Conservation (phyloP, 495 filamentous ascomycete genomes). For the Viridothelium virens region DNA sequence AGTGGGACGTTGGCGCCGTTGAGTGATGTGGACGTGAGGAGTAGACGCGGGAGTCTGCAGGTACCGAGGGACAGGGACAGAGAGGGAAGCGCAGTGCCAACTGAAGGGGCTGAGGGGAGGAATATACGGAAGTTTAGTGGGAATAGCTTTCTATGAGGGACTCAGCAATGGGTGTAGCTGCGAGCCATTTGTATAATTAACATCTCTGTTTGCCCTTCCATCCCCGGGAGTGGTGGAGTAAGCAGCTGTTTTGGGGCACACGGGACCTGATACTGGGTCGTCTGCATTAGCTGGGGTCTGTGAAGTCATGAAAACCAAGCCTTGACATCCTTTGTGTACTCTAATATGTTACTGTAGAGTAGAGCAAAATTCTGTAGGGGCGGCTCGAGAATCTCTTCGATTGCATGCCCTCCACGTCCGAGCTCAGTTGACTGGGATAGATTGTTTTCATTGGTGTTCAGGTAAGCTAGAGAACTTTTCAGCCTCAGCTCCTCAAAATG, state of each 20-base stretch:
- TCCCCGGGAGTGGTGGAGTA: background rate
- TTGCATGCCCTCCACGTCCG: too few species aligned
- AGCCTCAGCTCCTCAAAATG: too few species aligned
- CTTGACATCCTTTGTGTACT: too few species aligned
- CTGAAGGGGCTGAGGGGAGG: constrained; percentile 8
- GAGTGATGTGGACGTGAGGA: constrained; percentile 34
- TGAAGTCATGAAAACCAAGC: background rate
- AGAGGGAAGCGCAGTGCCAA: constrained; percentile 15
- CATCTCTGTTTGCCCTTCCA: background rate
- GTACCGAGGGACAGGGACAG: constrained; percentile 27
- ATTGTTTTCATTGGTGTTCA: too few species aligned
- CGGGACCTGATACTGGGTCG: background rate
- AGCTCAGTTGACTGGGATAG: too few species aligned
- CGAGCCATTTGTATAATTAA: constrained; percentile 27
- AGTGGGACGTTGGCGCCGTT: constrained; percentile 34
- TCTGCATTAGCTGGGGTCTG: background rate
- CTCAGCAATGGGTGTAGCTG: constrained; percentile 12
- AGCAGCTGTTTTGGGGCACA: background rate
- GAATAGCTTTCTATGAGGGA: constrained; percentile 7
- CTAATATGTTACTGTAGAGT: too few species aligned
- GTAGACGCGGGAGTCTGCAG: constrained; percentile 34
- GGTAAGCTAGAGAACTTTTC: too few species aligned
- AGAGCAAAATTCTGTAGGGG: too few species aligned
- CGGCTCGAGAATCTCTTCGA: too few species aligned
- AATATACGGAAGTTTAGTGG: constrained; percentile 11